Percentiles rank a stretch among this genome's conserved stretches.
Evolutionary conservation across 148 eudicot genomes (phyloP).

Genomic region (Diospyros kaki): DNA sequence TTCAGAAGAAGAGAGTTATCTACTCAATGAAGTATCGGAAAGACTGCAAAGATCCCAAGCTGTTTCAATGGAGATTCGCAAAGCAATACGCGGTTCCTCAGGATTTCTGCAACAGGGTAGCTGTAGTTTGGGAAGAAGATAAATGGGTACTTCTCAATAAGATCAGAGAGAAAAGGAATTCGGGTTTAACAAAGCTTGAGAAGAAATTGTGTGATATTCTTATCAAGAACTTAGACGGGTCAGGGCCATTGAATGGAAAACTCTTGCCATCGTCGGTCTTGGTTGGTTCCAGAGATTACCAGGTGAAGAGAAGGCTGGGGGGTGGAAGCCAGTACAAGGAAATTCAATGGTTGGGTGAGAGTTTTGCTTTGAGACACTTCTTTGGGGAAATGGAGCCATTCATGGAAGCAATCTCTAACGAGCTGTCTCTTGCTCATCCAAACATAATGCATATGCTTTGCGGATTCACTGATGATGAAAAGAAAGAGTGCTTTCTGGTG

Average conservation of each 20-base stretch:
- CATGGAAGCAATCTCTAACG: constrained; percentile 35
- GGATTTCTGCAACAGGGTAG: constrained; percentile 41
- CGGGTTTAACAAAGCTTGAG: constrained; percentile 33
- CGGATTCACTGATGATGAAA: constrained; percentile 62
- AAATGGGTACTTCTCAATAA: constrained; percentile 44
- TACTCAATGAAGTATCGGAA: constrained; percentile 56
- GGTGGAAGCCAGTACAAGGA: constrained; percentile 62
- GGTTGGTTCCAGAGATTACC: constrained; percentile 61
- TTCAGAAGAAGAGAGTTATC: constrained; percentile 35
- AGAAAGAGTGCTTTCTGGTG: constrained; percentile 55
- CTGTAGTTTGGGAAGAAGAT: constrained; percentile 55
- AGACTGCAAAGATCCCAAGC: constrained; percentile 50
- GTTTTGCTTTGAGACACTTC: constrained; percentile 59
- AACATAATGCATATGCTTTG: constrained; percentile 54
- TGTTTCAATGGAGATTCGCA: constrained; percentile 63
- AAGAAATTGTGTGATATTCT: constrained; percentile 42
- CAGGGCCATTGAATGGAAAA: constrained; percentile 24
- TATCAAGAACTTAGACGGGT: constrained; percentile 35
- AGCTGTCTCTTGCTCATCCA: constrained; percentile 61
- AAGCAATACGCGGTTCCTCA: constrained; percentile 49
- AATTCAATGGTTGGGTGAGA: constrained; percentile 76
- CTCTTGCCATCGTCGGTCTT: constrained; percentile 47
- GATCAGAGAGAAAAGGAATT: constrained; percentile 35
- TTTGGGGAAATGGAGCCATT: constrained; percentile 42
- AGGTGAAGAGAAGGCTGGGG: constrained; percentile 60